These are phyloP conservation scores for Adansonia digitata DNA, from an alignment of 345 rosid genomes.

Conservation along the genomic window DNA sequence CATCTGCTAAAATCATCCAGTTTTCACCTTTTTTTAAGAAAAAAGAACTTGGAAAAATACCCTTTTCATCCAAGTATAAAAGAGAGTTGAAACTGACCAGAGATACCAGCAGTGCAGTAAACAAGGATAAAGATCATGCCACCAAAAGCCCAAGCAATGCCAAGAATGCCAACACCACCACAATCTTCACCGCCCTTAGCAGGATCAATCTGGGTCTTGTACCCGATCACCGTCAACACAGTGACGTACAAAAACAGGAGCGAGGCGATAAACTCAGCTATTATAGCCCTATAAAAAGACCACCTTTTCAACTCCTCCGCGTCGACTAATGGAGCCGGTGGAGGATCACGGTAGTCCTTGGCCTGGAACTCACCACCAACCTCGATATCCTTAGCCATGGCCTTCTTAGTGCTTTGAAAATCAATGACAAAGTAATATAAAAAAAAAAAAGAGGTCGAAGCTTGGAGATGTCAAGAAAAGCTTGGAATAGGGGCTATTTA, in stretches of 20 bases:
- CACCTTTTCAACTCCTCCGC: slow-evolving; percentile 42
- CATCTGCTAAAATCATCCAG: not conserved
- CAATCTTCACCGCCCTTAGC: slow-evolving; percentile 23
- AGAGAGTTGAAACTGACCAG: too few species aligned
- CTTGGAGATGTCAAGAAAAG: not conserved
- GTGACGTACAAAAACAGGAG: slow-evolving; percentile 60
- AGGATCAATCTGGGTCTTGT: slow-evolving; percentile 38
- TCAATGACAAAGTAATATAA: too few species aligned
- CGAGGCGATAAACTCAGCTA: slow-evolving; percentile 63
- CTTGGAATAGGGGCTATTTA: slow-evolving; percentile 16
- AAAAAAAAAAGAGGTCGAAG: too few species aligned
- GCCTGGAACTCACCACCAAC: slow-evolving; percentile 39
- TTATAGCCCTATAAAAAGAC: slow-evolving; percentile 55
- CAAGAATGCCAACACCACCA: slow-evolving; percentile 44
- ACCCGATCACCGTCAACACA: slow-evolving; percentile 59
- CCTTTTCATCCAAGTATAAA: too few species aligned
- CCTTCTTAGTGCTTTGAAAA: slow-evolving; percentile 1
- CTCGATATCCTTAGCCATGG: slow-evolving; percentile 52
- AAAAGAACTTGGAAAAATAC: too few species aligned
- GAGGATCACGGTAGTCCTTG: slow-evolving; percentile 55
- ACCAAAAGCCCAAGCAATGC: slow-evolving; percentile 68
- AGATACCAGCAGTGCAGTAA: slow-evolving; percentile 68
- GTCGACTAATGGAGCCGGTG: slow-evolving; percentile 50
- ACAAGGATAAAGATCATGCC: slow-evolving; percentile 73
- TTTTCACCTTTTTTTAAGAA: not conserved